Evolutionary conservation across 768 basidiomycete species (phyloP), one percentile per base, ranked within the genome.

Genomic region (Hortiboletus flavorubellus): DNA sequence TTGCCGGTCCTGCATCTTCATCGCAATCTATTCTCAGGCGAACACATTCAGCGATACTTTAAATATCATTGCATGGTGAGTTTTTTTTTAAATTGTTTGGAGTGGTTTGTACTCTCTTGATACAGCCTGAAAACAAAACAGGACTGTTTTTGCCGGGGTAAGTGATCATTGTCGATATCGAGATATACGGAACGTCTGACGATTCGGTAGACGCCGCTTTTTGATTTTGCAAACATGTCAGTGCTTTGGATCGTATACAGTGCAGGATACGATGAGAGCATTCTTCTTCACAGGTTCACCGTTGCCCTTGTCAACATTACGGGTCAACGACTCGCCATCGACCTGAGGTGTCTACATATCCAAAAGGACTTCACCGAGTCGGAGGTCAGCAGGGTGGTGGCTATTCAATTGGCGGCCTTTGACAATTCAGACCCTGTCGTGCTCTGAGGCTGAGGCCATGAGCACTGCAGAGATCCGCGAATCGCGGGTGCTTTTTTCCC

Each of bases 321-420:
- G 35, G 53, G 53, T 18, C 52, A 53, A 15, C 38, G 46, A 23
- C 52, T 53, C 26, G 46, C 53, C 34, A 43, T 54, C 21, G 53
- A 47, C 31, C 34, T 54, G 53, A 48, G 53, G n/a, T 46, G 46
- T 3, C 33, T 48, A 11, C 26, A n/a, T 16, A 15, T 41, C 40
- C 33, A 48, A 34, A 42, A 54, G 46, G 45, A 53, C 21, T n/a
- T 42, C 26, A 48, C 40, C 15, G 23, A 6, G 5, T 54, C 53
- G 8, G 53, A 37, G 14, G 15, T 49, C 34, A 43, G 46, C 53
- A 42, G 39, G 40, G 53, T 48, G 40, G 53, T 54, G 16, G 53
- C 41, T 8, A 7, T 16, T n/a, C 46, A 54, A 34, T 30, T 48
- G n/a, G 53, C 53, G 43, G 46, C 26, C 12, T 30, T 42, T 40